Evolutionary conservation across 108 stramenopile species (phyloP), one percentile per base, ranked within the genome.

Genomic region (Craspedostauros australis): DNA sequence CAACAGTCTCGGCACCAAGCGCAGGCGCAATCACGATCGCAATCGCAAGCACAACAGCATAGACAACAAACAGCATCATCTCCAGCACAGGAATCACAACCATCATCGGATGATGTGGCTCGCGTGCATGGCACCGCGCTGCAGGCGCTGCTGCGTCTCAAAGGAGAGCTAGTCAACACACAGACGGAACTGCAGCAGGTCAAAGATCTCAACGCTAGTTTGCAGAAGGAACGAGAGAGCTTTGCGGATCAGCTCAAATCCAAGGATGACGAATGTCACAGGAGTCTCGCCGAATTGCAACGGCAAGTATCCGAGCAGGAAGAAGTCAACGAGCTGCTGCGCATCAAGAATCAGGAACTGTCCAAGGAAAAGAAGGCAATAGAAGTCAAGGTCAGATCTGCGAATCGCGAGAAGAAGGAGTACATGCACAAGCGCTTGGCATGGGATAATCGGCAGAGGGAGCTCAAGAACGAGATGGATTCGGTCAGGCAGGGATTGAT

Each of bases 91-190:
- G n/a, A n/a, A n/a, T n/a, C n/a, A n/a, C n/a, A n/a, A n/a, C n/a
- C n/a, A n/a, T n/a, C n/a, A n/a, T n/a, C n/a, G n/a, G n/a, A n/a
- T n/a, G n/a, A n/a, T n/a, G 64, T 64, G 7, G 53, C 51, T 18
- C 50, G 54, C 11, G 66, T 68, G 11, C 58, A 68, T 24, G 58
- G 54, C 24, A 43, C 47, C 29, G 57, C 66, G 4, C 21, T 68
- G 19, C 32, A 68, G 6, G 58, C 66, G 0, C 42, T 68, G 6
- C 28, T 50, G 31, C 36, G 49, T 5, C 41, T 68, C 20, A 68
- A 68, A 39, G 66, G 60, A 36, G 66, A 68, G 41, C 58, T 68
- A 8, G 31, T 59, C 48, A 68, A 68, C 32, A 20, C 46, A 36
- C 37, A 54, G 39, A n/a, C 37, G 23, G 52, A 63, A 20, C 51